Conservation (phyloP, 1,284 basidiomycete species). For the Ustilago nuda region DNA sequence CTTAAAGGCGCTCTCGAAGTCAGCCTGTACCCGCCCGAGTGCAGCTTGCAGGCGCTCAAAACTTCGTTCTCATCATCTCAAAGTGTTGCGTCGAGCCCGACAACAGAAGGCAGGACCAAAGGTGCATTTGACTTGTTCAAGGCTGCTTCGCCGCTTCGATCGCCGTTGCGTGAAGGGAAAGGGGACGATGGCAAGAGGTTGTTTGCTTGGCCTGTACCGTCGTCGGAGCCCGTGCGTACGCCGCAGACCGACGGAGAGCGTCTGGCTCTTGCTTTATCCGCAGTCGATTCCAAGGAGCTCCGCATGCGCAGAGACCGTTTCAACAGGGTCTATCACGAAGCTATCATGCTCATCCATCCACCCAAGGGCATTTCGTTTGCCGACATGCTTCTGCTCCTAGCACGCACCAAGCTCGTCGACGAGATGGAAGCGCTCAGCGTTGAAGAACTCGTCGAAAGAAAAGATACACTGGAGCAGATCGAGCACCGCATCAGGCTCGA, state of each 20-base stretch:
- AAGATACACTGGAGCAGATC: slow-evolving; percentile 54
- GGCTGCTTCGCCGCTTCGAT: slow-evolving; percentile 35
- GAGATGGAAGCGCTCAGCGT: slow-evolving; percentile 72
- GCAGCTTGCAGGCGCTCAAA: slow-evolving; percentile 40
- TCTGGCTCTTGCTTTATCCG: slow-evolving; percentile 35
- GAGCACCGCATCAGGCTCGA: slow-evolving; percentile 62
- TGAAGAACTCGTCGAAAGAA: slow-evolving; percentile 64
- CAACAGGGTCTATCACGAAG: slow-evolving; percentile 67
- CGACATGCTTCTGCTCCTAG: slow-evolving; percentile 86
- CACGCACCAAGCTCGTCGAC: slow-evolving; percentile 91
- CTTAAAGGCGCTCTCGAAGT: slow-evolving; percentile 64
- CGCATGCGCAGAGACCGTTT: slow-evolving; percentile 57
- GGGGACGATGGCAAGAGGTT: slow-evolving; percentile 18
- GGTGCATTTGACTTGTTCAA: slow-evolving; percentile 38
- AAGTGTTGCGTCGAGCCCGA: slow-evolving; percentile 11
- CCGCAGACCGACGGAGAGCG: slow-evolving; percentile 31
- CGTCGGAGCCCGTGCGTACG: slow-evolving; percentile 11
- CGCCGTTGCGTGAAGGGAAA: slow-evolving; percentile 29
- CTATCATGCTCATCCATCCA: slow-evolving; percentile 73
- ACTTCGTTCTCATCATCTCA: slow-evolving; percentile 15
- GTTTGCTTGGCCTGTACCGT: slow-evolving; percentile 33
- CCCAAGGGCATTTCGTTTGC: slow-evolving; percentile 84
- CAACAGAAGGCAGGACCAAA: slow-evolving; percentile 19
- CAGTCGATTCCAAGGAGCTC: slow-evolving; percentile 52
- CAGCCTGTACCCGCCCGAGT: slow-evolving; percentile 50